Conservation (phyloP, 768 basidiomycete species). For the Amanita rubescens region DNA sequence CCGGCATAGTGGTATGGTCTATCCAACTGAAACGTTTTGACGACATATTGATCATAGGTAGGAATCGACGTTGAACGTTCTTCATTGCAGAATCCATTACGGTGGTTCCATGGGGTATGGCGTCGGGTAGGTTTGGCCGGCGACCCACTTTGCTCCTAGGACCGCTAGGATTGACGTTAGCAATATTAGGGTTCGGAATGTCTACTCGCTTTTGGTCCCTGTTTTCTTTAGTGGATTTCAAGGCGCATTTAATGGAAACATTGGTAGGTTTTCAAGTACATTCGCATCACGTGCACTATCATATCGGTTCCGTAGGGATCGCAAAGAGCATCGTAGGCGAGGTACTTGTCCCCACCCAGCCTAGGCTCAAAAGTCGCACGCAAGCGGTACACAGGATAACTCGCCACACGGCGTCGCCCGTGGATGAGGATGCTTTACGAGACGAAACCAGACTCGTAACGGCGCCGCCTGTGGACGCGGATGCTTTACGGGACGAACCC, state of each 20-base stretch:
- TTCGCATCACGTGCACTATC: conserved; percentile 25
- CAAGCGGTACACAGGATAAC: too few relatives aligned
- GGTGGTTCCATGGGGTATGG: conserved; percentile 39
- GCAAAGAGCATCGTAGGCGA: neutral
- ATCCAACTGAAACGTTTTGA: neutral
- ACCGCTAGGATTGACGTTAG: conserved; percentile 32
- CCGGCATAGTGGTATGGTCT: conserved; percentile 30
- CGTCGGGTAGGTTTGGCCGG: conserved; percentile 38
- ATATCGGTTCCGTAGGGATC: neutral
- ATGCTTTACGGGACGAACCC: too few relatives aligned
- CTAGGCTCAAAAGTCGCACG: too few relatives aligned
- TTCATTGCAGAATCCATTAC: conserved; percentile 35
- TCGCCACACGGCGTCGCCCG: too few relatives aligned
- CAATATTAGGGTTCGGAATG: conserved; percentile 35
- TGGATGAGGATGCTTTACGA: too few relatives aligned
- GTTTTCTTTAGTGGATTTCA: conserved; percentile 13
- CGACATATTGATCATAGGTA: conserved; percentile 10
- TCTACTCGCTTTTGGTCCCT: conserved; percentile 31
- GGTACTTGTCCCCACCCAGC: neutral
- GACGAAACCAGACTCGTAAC: too few relatives aligned
- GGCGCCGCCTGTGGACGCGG: too few relatives aligned
- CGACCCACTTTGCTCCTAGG: conserved; percentile 37
- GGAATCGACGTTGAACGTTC: conserved; percentile 40
- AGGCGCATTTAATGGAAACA: conserved; percentile 2
- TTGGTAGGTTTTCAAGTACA: conserved; percentile 12